Evolutionary conservation across 495 filamentous ascomycete genomes (phyloP), one percentile per base, ranked within the genome.

Genomic region (Neurospora intermedia): DNA sequence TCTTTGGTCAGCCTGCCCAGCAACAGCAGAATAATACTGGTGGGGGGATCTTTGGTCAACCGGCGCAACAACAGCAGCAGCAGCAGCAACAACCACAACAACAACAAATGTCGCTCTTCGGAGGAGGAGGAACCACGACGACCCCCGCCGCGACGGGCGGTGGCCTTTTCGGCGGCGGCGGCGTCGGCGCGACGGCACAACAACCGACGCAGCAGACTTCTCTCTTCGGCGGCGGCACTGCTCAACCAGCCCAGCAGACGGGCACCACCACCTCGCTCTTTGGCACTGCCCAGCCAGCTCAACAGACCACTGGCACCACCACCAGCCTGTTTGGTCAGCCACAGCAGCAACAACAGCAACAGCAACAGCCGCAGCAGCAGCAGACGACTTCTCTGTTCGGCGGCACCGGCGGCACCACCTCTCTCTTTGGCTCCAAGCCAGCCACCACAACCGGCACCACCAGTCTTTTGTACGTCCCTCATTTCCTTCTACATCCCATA

Each of bases 381-480:
- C 77, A 16, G 80, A 79, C 16, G 1, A 23, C 46, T 1, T 54
- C 46, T 13, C 72, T 82, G 0, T 84, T 84, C 75, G 81, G 80
- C 16, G 41, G 43, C n/a, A 79, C 82, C 7, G 82, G 83, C 20
- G 84, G 85, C 4, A 23, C 46, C 4, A 23, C 46, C 46, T 54
- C n/a, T 0, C 73, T 86, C n/a, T 86, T 88, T 73, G 83, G 85
- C 13, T 73, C 73, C 73, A 85, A 80, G 48, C 70, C 81, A 1
- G 75, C 80, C 0, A 62, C 76, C 15, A 70, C 66, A 46, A 40
- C 40, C 11, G n/a, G 48, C 43, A 43, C 45, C 59, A 18, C 39
- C n/a, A 78, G 83, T 46, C 77, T 87, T 27, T 90, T 89, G 88
- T 89, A 81, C 82, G 87, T 82, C 74, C 27, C 5, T 72, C 13